These are phyloP conservation scores for Suhomyces bribrorum DNA, from an alignment of 1,139 yeast species.

Conservation along the genomic window DNA sequence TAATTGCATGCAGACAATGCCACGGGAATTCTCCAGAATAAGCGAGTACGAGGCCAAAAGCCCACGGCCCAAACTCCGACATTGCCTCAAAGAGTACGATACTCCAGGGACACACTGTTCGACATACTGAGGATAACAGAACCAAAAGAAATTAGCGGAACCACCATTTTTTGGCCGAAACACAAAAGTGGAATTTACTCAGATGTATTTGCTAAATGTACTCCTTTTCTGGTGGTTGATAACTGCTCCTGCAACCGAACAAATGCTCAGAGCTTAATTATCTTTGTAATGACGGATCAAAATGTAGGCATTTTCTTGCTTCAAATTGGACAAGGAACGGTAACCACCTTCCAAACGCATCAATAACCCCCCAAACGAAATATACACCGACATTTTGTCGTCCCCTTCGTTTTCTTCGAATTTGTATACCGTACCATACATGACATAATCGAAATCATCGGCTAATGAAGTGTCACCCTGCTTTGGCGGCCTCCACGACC, in stretches of 20 bases:
- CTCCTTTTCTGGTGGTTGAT: too few relatives aligned
- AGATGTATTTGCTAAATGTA: too few relatives aligned
- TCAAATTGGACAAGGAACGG: constrained; percentile 81
- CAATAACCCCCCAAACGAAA: constrained; percentile 93
- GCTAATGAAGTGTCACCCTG: constrained; percentile 83
- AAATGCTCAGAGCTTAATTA: constrained; percentile 24
- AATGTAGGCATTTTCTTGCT: constrained; percentile 91
- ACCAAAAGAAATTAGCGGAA: too few relatives aligned
- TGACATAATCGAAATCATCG: constrained; percentile 96
- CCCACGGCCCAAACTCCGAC: too few relatives aligned
- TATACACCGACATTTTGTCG: constrained; percentile 80
- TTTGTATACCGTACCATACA: constrained; percentile 97
- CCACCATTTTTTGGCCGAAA: too few relatives aligned
- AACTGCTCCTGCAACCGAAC: too few relatives aligned
- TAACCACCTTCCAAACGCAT: constrained; percentile 95
- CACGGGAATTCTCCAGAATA: too few relatives aligned
- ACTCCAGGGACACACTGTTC: too few relatives aligned
- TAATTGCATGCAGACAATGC: not conserved
- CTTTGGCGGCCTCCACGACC: constrained; percentile 92
- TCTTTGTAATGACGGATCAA: constrained; percentile 73
- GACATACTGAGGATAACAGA: too few relatives aligned
- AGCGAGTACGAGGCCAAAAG: too few relatives aligned
- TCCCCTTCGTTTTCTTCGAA: constrained; percentile 84
- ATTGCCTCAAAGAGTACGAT: too few relatives aligned
- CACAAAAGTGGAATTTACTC: too few relatives aligned